Percentiles rank a stretch among this genome's conserved stretches.
Conservation (phyloP, 345 rosid species). For the Eucalyptus cladocalyx region DNA sequence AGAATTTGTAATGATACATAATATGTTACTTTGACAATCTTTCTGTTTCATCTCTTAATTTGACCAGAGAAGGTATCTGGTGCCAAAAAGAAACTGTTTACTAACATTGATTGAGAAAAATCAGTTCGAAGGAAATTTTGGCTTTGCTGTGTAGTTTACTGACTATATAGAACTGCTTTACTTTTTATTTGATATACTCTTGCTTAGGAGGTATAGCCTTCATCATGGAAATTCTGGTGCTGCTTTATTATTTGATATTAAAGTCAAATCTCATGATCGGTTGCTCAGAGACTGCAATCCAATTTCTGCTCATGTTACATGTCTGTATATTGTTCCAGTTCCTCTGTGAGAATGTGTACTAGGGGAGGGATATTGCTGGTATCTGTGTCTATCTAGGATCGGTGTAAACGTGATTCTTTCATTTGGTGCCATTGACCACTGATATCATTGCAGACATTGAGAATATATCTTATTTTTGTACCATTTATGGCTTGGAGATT, state of each 20-base stretch:
- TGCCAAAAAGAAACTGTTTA: neutral
- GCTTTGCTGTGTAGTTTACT: neutral
- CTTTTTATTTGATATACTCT: neutral
- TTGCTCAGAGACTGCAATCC: neutral
- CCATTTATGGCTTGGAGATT: neutral
- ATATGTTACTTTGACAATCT: neutral
- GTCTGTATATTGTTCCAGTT: neutral
- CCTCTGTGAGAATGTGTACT: neutral
- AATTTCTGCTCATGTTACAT: neutral
- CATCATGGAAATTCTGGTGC: neutral
- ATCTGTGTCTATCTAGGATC: neutral
- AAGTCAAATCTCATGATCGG: neutral
- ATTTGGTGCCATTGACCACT: neutral
- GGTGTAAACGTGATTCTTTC: neutral
- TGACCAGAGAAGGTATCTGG: neutral
- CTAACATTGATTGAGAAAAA: neutral
- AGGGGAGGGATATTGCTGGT: neutral
- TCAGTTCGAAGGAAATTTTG: neutral
- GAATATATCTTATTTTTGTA: neutral
- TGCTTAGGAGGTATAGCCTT: neutral
- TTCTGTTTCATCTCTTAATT: neutral
- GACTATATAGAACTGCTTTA: neutral
- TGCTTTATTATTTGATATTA: neutral
- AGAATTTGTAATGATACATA: neutral
- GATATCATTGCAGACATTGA: neutral